Evolutionary conservation across 805 yeast species (phyloP), one percentile per base, ranked within the genome.

Genomic region (Blastobotrys chiropterorum): DNA sequence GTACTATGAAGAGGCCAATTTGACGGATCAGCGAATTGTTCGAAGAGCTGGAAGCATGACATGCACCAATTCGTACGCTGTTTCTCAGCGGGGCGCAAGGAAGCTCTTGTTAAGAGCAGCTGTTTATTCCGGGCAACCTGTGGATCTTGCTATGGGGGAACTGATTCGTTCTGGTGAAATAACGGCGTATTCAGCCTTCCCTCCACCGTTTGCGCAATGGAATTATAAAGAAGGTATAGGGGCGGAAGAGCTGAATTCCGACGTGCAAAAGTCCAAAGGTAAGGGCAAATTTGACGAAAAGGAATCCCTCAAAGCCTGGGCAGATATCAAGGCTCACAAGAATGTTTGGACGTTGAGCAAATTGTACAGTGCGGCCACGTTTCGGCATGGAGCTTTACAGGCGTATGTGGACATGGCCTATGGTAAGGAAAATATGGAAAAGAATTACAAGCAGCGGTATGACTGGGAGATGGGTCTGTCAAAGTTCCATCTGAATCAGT

Each of bases 51-150:
- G 55, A 16, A 14, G 13, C 8, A 47, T 53, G 14, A 20, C 38
- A 2, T 53, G 57, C 40, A 46, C 56, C 16, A 53, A 49, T 11
- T 57, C 56, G 2, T 54, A 54, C 42, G 56, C 49, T 2, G 14
- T 54, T 2, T 3, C 30, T 4, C 50, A 26, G 17, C 14, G 19
- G n/a, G 57, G 55, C 15, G 57, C 57, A 3, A 15, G 16, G 15
- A 54, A 54, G 49, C 48, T 54, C 13, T 48, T 54, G 2, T 48
- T 54, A 7, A 21, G 56, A 16, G 34, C 53, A 8, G 44, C 48
- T 3, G 7, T 53, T 2, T 57, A 54, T 40, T 16, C 45, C n/a
- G 42, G 48, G 26, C 3, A 45, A 13, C 54, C 57, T 2, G 56
- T 54, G 14, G 57, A 54, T 41, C 38, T 49, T 2, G 38, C 42